Evolutionary conservation across 371 early-diverging fungal species (phyloP).

Genomic region (Mortierella sp.): DNA sequence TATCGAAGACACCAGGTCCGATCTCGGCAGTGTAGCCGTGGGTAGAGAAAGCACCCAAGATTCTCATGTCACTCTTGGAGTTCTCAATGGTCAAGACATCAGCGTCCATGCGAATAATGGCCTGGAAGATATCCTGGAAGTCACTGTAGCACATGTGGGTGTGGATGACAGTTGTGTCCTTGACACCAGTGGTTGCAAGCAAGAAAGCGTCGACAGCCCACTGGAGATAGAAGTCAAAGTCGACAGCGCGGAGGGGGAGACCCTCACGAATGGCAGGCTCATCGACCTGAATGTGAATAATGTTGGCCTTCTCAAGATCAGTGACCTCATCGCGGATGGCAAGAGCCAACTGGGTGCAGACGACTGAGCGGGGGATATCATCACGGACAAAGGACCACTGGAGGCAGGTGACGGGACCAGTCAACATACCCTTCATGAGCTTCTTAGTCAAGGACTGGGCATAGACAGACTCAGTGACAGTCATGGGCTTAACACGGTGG

Average conservation of each 20-base stretch:
- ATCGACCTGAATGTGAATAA: conserved; percentile 95
- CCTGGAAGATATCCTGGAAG: conserved; percentile 96
- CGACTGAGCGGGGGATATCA: conserved; percentile 89
- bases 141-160: conserved; percentile 98
- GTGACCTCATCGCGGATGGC: conserved; percentile 97
- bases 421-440: conserved; percentile 98
- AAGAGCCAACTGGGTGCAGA: conserved; percentile 92
- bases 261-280: conserved; percentile 99
- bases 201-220: conserved; percentile 97
- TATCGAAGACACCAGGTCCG: conserved; percentile 97
- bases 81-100: conserved; percentile 98
- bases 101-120: conserved; percentile 92
- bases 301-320: conserved; percentile 94
- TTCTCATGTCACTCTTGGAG: conserved; percentile 96
- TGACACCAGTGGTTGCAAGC: conserved; percentile 90
- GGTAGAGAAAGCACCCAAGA: conserved; percentile 86
- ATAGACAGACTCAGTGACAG: conserved; percentile 83
- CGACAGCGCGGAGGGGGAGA: conserved; percentile 90
- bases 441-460: conserved; percentile 88
- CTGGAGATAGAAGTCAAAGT: conserved; percentile 90
- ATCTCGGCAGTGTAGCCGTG: conserved; percentile 91
- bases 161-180: conserved; percentile 94
- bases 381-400: conserved; percentile 98
- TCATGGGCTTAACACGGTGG: conserved; percentile 91
- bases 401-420: conserved; percentile 95